Evolutionary conservation across 371 early-diverging fungal genomes (phyloP).

Genomic region (Rhizopus delemar): DNA sequence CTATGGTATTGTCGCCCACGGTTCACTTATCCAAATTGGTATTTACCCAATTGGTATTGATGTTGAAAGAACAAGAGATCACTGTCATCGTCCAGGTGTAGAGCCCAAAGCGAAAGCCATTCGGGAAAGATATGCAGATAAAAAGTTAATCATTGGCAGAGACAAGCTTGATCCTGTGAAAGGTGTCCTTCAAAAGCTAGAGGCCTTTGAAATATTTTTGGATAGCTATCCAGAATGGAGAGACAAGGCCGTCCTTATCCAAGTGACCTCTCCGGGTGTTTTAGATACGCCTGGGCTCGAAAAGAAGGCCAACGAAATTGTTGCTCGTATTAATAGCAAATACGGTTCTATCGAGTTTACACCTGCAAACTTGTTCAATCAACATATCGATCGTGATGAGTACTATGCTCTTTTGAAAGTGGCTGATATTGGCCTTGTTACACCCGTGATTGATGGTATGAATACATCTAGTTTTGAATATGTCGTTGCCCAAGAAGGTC

Average conservation of each 20-base stretch:
- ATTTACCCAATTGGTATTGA: constrained; percentile 99
- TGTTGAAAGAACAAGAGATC: constrained; percentile 47
- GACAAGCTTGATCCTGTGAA: constrained; percentile 99
- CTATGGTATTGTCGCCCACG: constrained; percentile 76
- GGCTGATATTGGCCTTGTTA: constrained; percentile 95
- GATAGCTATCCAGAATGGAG: constrained; percentile 87
- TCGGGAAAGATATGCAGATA: constrained; percentile 86
- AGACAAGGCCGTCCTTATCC: constrained; percentile 87
- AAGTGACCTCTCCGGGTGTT: constrained; percentile 67
- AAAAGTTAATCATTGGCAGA: constrained; percentile 95
- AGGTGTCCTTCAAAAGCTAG: constrained; percentile 96
- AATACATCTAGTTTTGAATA: constrained; percentile 98
- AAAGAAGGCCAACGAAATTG: constrained; percentile 83
- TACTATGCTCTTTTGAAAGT: constrained; percentile 94
- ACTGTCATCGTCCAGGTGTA: constrained; percentile 57
- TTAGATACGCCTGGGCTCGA: constrained; percentile 69
- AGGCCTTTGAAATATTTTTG: constrained; percentile 93
- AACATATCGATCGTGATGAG: constrained; percentile 91
- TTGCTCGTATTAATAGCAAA: constrained; percentile 89
- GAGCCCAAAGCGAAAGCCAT: constrained; percentile 74
- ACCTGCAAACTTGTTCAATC: constrained; percentile 94
- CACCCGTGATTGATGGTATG: constrained; percentile 98
- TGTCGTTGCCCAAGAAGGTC: constrained; percentile 93
- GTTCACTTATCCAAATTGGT: constrained; percentile 81
- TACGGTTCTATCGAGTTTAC: constrained; percentile 92